These are phyloP conservation scores for Saturnispora mendoncae DNA, from an alignment of 805 yeast genomes.

Conservation along the genomic window DNA sequence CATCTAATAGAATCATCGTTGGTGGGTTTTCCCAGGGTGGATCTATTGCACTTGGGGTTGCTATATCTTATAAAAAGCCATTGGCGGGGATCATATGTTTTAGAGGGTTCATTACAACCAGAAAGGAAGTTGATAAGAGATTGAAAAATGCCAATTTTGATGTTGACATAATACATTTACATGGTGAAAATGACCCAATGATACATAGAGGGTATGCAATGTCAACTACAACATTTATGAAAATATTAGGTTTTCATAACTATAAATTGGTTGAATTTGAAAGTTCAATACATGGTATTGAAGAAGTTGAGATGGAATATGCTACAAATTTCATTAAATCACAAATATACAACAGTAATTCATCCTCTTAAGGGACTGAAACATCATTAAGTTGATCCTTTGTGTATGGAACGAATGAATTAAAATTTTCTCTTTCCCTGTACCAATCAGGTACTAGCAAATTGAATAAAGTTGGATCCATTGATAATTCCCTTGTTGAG, in stretches of 20 bases:
- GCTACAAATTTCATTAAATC: slow-evolving; percentile 35
- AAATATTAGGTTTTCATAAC: slow-evolving; percentile 35
- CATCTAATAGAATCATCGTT: slow-evolving; percentile 61
- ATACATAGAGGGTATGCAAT: slow-evolving; percentile 37
- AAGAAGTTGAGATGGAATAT: slow-evolving; percentile 56
- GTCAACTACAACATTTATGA: slow-evolving; percentile 36
- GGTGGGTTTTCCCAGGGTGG: slow-evolving; percentile 98
- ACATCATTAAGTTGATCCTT: slow-evolving; percentile 30
- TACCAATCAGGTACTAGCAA: slow-evolving; percentile 37
- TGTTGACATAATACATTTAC: slow-evolving; percentile 82
- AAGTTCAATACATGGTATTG: slow-evolving; percentile 61
- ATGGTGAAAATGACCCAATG: slow-evolving; percentile 72
- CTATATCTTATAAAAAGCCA: slow-evolving; percentile 44
- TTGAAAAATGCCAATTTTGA: slow-evolving; percentile 35
- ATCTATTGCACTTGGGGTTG: slow-evolving; percentile 60
- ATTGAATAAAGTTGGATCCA: slow-evolving; percentile 33
- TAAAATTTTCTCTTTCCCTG: slow-evolving; percentile 22
- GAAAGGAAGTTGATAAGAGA: slow-evolving; percentile 20
- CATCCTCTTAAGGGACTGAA: slow-evolving; percentile 17
- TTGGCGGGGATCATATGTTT: slow-evolving; percentile 72
- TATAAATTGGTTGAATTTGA: slow-evolving; percentile 46
- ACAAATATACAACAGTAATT: neutral
- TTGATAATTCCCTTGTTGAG: slow-evolving; percentile 41
- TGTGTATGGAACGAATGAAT: slow-evolving; percentile 34
- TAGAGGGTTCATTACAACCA: slow-evolving; percentile 60